Evolutionary conservation across 2,329 filamentous ascomycete genomes (phyloP).

Genomic region (Penicillium fuscoglaucum): DNA sequence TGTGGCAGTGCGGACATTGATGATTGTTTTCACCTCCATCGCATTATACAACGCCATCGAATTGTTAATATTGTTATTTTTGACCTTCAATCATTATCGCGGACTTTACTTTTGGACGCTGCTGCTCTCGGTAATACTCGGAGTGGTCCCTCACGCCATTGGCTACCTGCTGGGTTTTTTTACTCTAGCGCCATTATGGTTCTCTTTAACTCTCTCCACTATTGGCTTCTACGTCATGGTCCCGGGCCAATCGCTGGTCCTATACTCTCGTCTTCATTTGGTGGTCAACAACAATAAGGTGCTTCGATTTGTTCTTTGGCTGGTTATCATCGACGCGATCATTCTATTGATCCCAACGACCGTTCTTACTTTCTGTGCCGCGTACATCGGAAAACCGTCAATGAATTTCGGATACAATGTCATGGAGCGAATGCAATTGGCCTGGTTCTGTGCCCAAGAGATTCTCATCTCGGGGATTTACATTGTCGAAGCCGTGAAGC

Average conservation of each 20-base stretch:
- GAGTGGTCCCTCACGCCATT: slow-evolving; percentile 40
- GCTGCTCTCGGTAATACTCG: slow-evolving; percentile 36
- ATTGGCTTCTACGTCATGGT: slow-evolving; percentile 62
- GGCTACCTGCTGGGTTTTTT: slow-evolving; percentile 46
- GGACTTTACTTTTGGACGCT: slow-evolving; percentile 47
- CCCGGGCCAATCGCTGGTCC: slow-evolving; percentile 61
- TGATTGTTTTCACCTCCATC: slow-evolving; percentile 42
- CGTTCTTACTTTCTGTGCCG: slow-evolving; percentile 53
- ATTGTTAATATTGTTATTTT: slow-evolving; percentile 40
- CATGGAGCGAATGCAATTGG: slow-evolving; percentile 45
- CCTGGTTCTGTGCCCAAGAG: slow-evolving; percentile 48
- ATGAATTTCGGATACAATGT: slow-evolving; percentile 45
- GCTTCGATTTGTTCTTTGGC: slow-evolving; percentile 53
- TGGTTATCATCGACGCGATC: slow-evolving; percentile 59
- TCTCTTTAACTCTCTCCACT: slow-evolving; percentile 44
- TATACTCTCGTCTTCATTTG: slow-evolving; percentile 63
- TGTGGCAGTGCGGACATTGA: slow-evolving; percentile 28
- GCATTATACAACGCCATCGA: slow-evolving; percentile 51
- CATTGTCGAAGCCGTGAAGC: slow-evolving; percentile 53
- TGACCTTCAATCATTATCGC: slow-evolving; percentile 38
- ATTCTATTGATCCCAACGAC: slow-evolving; percentile 56
- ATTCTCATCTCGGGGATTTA: slow-evolving; percentile 52
- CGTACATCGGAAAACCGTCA: slow-evolving; percentile 25
- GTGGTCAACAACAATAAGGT: slow-evolving; percentile 53
- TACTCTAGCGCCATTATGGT: slow-evolving; percentile 34